Conservation (phyloP, 2,329 filamentous ascomycete genomes). For the Pseudocercospora fijiensis region DNA sequence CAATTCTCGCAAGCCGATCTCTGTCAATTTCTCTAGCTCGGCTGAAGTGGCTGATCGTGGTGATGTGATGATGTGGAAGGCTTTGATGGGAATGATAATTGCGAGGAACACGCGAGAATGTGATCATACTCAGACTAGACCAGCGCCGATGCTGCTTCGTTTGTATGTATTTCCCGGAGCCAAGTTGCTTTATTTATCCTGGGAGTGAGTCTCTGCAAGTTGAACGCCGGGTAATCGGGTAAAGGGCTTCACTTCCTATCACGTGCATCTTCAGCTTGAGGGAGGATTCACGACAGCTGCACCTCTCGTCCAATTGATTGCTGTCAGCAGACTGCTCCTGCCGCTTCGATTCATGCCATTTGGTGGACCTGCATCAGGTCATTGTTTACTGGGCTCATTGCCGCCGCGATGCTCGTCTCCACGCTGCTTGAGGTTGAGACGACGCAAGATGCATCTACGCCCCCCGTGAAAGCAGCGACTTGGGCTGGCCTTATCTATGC, state of each 20-base stretch:
- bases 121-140: neutral
- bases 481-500: constrained; percentile 14
- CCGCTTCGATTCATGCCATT: constrained; percentile 18
- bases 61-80: neutral
- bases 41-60: neutral
- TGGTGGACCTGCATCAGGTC: constrained; percentile 19
- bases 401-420: constrained; percentile 8
- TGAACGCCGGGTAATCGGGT: neutral
- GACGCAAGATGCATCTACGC: constrained; percentile 12
- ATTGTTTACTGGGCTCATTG: constrained; percentile 15
- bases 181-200: neutral
- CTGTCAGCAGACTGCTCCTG: constrained; percentile 10
- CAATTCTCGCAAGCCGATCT: neutral
- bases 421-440: constrained; percentile 4
- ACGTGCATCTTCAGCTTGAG: neutral
- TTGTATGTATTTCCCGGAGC: neutral
- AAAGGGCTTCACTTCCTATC: neutral
- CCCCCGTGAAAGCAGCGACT: constrained; percentile 4
- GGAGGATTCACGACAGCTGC: constrained; percentile 19
- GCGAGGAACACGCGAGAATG: neutral
- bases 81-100: neutral
- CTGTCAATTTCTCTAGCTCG: constrained; percentile 5
- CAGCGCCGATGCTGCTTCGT: neutral
- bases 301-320: constrained; percentile 21
- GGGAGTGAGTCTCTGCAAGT: no score